Conservation (phyloP, 257 asterid species). For the Nicotiana tabacum region DNA sequence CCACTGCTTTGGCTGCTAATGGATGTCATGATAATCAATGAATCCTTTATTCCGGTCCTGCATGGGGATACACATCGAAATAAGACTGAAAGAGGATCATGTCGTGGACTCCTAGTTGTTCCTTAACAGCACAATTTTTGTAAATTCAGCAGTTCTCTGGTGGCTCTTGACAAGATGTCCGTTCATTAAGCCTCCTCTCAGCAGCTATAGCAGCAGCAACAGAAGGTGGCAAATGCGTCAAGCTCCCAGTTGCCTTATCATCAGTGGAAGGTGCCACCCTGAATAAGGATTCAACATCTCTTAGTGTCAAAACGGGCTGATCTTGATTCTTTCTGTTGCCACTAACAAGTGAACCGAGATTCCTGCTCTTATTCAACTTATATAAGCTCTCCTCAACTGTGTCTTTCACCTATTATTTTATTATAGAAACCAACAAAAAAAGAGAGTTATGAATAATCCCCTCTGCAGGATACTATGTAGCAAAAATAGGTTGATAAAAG, state of each 20-base stretch:
- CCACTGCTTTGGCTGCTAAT: neutral
- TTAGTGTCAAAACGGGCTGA: constrained; percentile 76
- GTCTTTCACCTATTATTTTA: constrained; percentile 62
- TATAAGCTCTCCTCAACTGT: constrained; percentile 89
- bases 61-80: neutral
- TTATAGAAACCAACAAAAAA: neutral
- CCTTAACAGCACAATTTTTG: neutral
- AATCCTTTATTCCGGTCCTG: neutral
- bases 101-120: neutral
- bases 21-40: neutral
- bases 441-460: neutral
- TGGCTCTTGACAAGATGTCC: constrained; percentile 15
- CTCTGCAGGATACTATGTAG: neutral
- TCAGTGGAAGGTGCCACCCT: constrained; percentile 49
- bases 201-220: constrained; percentile 92
- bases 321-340: constrained; percentile 90
- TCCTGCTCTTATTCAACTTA: constrained; percentile 74
- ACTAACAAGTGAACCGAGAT: constrained; percentile 59
- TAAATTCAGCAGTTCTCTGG: neutral
- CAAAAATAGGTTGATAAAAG: neutral
- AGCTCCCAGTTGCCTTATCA: constrained; percentile 34
- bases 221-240: constrained; percentile 80
- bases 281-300: constrained; percentile 75
- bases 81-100: neutral
- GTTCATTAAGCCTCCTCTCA: constrained; percentile 61